A percentile compares a stretch with the other conserved stretches of the same genome.
Conservation (phyloP, 1,139 yeast species). For the Lodderomyces parapsilosis region DNA sequence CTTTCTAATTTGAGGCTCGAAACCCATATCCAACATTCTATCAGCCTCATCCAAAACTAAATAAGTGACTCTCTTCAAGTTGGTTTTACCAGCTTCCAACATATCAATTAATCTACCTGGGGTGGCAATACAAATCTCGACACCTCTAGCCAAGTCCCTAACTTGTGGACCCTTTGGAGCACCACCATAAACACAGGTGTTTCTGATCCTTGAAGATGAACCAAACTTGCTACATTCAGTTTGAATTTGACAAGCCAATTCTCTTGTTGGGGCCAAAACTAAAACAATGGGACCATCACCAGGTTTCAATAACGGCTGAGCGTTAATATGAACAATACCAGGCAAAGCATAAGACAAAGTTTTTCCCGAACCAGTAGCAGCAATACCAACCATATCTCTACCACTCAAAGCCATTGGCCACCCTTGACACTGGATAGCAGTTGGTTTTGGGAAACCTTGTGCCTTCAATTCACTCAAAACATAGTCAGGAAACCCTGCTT, state of each 20-base stretch:
- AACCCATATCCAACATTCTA: constrained; percentile 96
- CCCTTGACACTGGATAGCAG: constrained; percentile 98
- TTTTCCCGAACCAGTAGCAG: constrained; percentile 98
- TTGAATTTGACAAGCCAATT: constrained; percentile 96
- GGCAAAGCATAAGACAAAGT: constrained; percentile 96
- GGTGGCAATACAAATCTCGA: constrained; percentile 92
- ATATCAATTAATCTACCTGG: constrained; percentile 98
- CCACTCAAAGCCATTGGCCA: constrained; percentile 99
- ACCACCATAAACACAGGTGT: constrained; percentile 99
- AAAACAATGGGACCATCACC: constrained; percentile 98
- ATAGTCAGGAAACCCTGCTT: constrained; percentile 95
- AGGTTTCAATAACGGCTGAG: constrained; percentile 87
- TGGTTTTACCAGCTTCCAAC: constrained; percentile 94
- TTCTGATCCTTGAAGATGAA: constrained; percentile 85
- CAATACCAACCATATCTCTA: constrained; percentile 98
- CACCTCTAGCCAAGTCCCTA: constrained; percentile 93
- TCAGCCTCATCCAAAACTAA: constrained; percentile 97
- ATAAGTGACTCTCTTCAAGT: constrained; percentile 93
- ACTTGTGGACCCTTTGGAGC: constrained; percentile 97
- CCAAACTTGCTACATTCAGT: constrained; percentile 95
- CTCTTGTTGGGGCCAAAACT: constrained; percentile 98
- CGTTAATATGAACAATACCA: constrained; percentile 94
- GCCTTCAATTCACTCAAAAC: constrained; percentile 86
- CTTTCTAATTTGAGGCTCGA: constrained; percentile 94
- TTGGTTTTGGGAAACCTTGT: constrained; percentile 92